Evolutionary conservation across 1,139 yeast genomes (phyloP).

Genomic region (Entelexis paramagnoliae): DNA sequence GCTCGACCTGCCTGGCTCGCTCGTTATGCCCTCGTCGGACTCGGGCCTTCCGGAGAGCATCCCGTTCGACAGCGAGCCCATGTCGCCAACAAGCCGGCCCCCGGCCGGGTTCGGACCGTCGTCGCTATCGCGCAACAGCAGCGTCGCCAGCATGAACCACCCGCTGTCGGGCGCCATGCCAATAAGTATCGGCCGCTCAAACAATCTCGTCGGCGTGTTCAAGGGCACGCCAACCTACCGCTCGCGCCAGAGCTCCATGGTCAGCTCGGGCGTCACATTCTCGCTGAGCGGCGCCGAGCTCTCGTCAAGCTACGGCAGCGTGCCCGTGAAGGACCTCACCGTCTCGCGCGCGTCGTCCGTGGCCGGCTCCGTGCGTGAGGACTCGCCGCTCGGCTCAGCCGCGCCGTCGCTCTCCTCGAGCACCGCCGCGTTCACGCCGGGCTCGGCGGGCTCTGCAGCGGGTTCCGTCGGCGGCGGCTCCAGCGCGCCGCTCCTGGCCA

Average conservation of each 20-base stretch:
- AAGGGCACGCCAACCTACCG: conserved; percentile 20
- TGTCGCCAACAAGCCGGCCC: conserved; percentile 19
- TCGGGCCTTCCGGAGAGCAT: conserved; percentile 3
- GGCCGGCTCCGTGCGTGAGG: conserved; percentile 7
- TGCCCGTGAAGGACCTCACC: conserved; percentile 14
- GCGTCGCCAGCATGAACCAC: conserved; percentile 14
- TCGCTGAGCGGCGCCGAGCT: conserved; percentile 6
- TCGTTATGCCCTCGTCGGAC: not conserved
- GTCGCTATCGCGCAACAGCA: conserved; percentile 17
- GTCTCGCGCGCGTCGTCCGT: conserved; percentile 11
- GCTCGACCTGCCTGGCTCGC: not conserved
- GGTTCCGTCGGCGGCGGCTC: no score
- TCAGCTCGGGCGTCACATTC: conserved; percentile 10
- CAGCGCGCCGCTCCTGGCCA: not conserved
- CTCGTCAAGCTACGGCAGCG: conserved; percentile 7
- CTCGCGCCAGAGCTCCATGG: conserved; percentile 18
- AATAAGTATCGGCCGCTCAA: conserved; percentile 15
- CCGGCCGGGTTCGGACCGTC: conserved; percentile 8
- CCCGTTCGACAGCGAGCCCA: conserved; percentile 17
- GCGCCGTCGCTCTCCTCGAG: not conserved
- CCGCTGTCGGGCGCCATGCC: conserved; percentile 17
- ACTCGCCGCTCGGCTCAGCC: not conserved
- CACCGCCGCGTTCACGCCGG: not conserved
- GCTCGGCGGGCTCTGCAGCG: conserved; percentile 4
- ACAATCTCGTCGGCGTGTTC: conserved; percentile 20